A percentile compares a stretch with the other conserved stretches of the same genome.
Evolutionary conservation across 495 filamentous ascomycete genomes (phyloP).

Genomic region (Penicillium coffeae): DNA sequence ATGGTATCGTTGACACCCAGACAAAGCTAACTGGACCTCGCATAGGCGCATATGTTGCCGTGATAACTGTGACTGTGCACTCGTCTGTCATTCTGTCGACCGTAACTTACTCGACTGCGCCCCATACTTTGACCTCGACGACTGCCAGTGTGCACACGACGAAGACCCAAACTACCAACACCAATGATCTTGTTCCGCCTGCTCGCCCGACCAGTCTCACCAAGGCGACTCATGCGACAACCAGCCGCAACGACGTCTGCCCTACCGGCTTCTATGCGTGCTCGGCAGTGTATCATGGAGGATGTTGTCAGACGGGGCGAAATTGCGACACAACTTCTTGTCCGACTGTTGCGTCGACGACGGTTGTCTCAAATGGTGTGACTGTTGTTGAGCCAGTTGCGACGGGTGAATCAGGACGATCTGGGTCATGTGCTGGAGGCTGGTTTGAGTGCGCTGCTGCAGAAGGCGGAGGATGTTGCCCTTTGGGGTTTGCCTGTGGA

Average conservation of each 20-base stretch:
- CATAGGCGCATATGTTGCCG: slow-evolving; percentile 43
- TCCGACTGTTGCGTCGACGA: slow-evolving; percentile 56
- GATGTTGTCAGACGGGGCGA: slow-evolving; percentile 78
- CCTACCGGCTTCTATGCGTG: slow-evolving; percentile 76
- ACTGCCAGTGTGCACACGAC: slow-evolving; percentile 10
- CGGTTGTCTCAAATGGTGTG: slow-evolving; percentile 56
- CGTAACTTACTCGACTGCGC: slow-evolving; percentile 33
- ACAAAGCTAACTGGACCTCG: no score
- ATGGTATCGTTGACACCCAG: no score
- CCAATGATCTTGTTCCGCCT: slow-evolving; percentile 38
- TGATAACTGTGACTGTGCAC: slow-evolving; percentile 44
- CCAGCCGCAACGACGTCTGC: slow-evolving; percentile 34
- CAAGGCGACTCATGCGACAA: slow-evolving; percentile 22
- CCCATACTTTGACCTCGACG: slow-evolving; percentile 24
- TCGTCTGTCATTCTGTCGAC: slow-evolving; percentile 42
- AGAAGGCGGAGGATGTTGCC: slow-evolving; percentile 74
- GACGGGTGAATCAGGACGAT: slow-evolving; percentile 25
- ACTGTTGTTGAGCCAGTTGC: slow-evolving; percentile 64
- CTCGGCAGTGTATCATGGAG: slow-evolving; percentile 60
- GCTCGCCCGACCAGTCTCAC: slow-evolving; percentile 49
- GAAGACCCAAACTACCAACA: slow-evolving; percentile 13
- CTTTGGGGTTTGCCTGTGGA: slow-evolving; percentile 68
- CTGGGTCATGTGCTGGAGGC: slow-evolving; percentile 61
- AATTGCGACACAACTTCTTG: slow-evolving; percentile 73
- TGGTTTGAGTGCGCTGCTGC: slow-evolving; percentile 73